Evolutionary conservation across 148 eudicot species (phyloP).

Genomic region (Amaranthus hypochondriacus): DNA sequence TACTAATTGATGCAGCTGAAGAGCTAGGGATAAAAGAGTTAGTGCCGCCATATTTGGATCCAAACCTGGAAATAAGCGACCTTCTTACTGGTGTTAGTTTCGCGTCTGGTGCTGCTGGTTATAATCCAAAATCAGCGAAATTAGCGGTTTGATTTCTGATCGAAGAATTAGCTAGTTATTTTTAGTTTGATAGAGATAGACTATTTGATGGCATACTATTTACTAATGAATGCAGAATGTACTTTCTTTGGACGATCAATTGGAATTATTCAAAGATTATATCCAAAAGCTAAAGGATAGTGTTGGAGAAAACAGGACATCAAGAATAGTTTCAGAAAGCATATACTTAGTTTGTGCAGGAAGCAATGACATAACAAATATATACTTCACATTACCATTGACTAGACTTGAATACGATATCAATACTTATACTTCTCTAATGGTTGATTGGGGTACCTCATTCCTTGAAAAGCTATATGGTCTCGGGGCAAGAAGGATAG

Average conservation of each 20-base stretch:
- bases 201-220: too few species aligned
- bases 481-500: conserved; percentile 56
- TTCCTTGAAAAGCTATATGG: conserved; percentile 42
- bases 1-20: conserved; percentile 26
- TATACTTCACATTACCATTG: conserved; percentile 16
- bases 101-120: conserved; percentile 40
- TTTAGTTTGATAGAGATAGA: too few species aligned
- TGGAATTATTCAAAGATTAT: conserved; percentile 28
- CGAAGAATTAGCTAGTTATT: too few species aligned
- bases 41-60: conserved; percentile 44
- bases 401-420: conserved; percentile 14
- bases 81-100: conserved; percentile 47
- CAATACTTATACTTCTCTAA: conserved; percentile 14
- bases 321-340: conserved; percentile 24
- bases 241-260: conserved; percentile 22
- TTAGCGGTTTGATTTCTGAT: conserved; percentile 35
- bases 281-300: conserved; percentile 22
- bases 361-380: conserved; percentile 34
- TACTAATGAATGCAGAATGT: conserved; percentile 15
- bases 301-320: conserved; percentile 28
- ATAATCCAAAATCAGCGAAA: conserved; percentile 35
- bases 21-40: conserved; percentile 40
- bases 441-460: conserved; percentile 25
- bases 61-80: conserved; percentile 30
- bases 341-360: conserved; percentile 26